These are phyloP conservation scores for Phytomonas serpens DNA, from an alignment of 208 protist genomes.

Conservation along the genomic window DNA sequence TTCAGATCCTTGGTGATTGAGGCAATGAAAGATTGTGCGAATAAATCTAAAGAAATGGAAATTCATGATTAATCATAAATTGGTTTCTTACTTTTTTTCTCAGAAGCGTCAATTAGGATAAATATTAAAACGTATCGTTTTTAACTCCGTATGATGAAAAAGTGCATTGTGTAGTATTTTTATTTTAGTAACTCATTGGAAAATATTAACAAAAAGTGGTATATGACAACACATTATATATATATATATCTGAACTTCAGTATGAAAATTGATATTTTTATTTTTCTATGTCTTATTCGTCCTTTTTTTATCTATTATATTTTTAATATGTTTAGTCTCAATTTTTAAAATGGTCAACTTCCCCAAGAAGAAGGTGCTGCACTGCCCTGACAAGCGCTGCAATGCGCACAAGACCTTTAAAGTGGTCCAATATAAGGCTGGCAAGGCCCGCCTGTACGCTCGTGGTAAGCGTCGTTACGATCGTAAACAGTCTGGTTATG, in stretches of 20 bases:
- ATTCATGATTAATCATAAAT: not conserved
- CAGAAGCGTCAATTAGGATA: not conserved
- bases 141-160: not conserved
- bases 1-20: slow-evolving; percentile 89
- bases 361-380: slow-evolving; percentile 91
- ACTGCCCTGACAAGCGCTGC: slow-evolving; percentile 86
- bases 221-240: slow-evolving; percentile 17
- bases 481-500: slow-evolving; percentile 99
- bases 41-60: slow-evolving; percentile 86
- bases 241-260: slow-evolving; percentile 10
- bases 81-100: not conserved
- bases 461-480: slow-evolving; percentile 99
- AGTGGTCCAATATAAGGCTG: slow-evolving; percentile 99
- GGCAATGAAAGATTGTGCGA: slow-evolving; percentile 85
- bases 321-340: slow-evolving; percentile 8
- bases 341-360: slow-evolving; percentile 92
- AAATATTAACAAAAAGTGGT: slow-evolving; percentile 7
- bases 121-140: not conserved
- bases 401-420: slow-evolving; percentile 97
- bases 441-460: slow-evolving; percentile 97
- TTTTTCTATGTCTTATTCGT: slow-evolving; percentile 11
- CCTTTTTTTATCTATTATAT: slow-evolving; percentile 12
- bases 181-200: slow-evolving; percentile 5
- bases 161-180: not conserved
- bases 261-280: not conserved